Conservation (phyloP, 306 rosid species). For the Lupinus albus region DNA sequence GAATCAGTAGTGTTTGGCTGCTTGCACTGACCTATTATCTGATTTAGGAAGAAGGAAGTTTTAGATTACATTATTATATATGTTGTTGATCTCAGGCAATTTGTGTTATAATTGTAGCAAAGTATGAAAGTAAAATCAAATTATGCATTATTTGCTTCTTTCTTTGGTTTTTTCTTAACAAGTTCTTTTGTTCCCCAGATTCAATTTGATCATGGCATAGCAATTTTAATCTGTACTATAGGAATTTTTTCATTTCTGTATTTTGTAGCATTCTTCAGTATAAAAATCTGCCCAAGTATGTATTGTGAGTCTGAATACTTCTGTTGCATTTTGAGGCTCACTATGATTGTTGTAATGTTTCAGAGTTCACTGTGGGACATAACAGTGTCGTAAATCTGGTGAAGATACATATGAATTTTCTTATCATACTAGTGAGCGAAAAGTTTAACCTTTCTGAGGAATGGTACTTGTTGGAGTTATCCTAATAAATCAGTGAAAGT, state of each 20-base stretch:
- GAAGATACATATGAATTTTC: constrained; percentile 28
- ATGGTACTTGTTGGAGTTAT: constrained; percentile 31
- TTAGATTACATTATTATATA: constrained; percentile 3
- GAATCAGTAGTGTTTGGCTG: not conserved
- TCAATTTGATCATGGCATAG: constrained; percentile 1
- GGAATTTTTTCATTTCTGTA: not conserved
- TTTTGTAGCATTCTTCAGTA: constrained; percentile 14
- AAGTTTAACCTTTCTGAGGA: constrained; percentile 36
- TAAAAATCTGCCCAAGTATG: constrained; percentile 27
- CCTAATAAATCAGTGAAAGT: constrained; percentile 30
- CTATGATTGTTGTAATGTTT: constrained; percentile 35
- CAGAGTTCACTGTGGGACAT: constrained; percentile 29
- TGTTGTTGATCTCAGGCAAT: constrained; percentile 14
- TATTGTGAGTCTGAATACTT: not conserved
- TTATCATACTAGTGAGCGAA: constrained; percentile 30
- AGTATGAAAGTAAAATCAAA: constrained; percentile 19
- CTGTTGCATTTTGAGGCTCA: constrained; percentile 26
- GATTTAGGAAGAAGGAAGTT: constrained; percentile 3
- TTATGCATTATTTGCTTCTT: not conserved
- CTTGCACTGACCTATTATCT: not conserved
- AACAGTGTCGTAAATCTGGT: not conserved
- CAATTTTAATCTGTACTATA: not conserved
- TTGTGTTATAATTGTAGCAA: not conserved
- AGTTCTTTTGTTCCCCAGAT: not conserved
- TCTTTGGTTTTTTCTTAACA: not conserved